Base-by-base conservation (phyloP, 768 basidiomycete species). In the Coprinellus aureogranulatus region DNA sequence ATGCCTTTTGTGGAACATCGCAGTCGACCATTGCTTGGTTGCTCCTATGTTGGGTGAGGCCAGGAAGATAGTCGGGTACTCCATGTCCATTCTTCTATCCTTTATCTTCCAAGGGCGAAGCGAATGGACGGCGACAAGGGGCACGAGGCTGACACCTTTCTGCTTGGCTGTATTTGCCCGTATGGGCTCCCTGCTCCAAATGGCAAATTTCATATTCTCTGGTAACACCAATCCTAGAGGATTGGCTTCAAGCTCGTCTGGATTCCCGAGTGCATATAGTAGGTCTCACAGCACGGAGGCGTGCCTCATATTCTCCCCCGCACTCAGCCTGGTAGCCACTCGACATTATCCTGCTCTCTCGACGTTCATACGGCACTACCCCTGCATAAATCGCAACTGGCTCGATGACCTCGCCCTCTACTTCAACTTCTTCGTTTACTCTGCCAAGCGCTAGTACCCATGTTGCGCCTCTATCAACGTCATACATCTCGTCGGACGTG, bases 341-440 rank as follows among this genome's bases (percentile, higher is more conserved):
- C 27, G 6, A 18, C 30, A 20, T 4, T 30, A 20, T 22, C 22
- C 34, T 37, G 27, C 14, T 30, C 20, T 37, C 50, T 16, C 22
- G 3, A 14, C 14, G 9, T 20, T 30, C 31, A 9, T 30, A 12
- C 27, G 20, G 16, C 14, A 52, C 49, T 10, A 50, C 30, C 50
- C 12, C n/a, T 12, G 39, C 41, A 42, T 14, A 39, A 54, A 25
- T 34, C 14, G 41, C 39, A 54, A 54, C n/a, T n/a, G n/a, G n/a
- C n/a, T n/a, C n/a, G n/a, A n/a, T 54, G 53, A 39, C 53, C 53
- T 42, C 40, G 11, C 26, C 42, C 53, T 41, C 53, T 28, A 40
- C 53, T 2, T 54, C 53, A 22, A 54, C 53, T 39, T 54, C 53
- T 52, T 52, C 50, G 31, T 22, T 45, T 16, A 54, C 37, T 22